Evolutionary conservation across 2,329 filamentous ascomycete genomes (phyloP).

Genomic region (Exophiala oligosperma): DNA sequence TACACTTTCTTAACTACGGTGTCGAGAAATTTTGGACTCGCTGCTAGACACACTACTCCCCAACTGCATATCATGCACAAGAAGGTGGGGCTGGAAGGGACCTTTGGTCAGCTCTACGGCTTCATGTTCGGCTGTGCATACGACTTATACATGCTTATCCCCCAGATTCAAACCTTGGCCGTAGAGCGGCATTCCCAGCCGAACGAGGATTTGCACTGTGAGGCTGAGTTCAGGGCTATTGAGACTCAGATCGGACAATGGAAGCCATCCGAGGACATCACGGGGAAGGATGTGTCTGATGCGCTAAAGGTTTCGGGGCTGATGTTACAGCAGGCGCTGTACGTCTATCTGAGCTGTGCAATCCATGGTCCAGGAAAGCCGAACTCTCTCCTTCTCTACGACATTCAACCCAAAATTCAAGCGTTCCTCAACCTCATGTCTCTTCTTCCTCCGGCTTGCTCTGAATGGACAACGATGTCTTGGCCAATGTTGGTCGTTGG

Average conservation of each 20-base stretch:
- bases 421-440: background rate
- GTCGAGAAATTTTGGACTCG: background rate
- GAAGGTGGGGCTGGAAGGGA: background rate
- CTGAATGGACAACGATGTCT: background rate
- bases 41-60: background rate
- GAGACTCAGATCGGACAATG: background rate
- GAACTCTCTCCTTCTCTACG: background rate
- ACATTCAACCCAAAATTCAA: background rate
- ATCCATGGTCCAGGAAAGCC: background rate
- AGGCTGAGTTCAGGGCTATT: background rate
- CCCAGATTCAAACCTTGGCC: background rate
- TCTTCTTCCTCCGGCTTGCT: background rate
- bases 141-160: background rate
- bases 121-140: constrained; percentile 4
- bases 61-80: background rate
- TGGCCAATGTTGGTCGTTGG: background rate
- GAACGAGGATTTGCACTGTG: background rate
- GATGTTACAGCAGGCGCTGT: background rate
- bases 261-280: background rate
- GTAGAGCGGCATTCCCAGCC: background rate
- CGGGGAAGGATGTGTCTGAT: background rate
- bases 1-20: background rate
- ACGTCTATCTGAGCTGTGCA: background rate
- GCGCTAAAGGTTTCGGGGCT: background rate
- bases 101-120: background rate